A percentile compares a stretch with the other conserved stretches of the same genome.
phyloP scores from a whole-genome alignment of 1,284 basidiomycete genomes.

The Cutaneotrichosporon dermatis region DNA sequence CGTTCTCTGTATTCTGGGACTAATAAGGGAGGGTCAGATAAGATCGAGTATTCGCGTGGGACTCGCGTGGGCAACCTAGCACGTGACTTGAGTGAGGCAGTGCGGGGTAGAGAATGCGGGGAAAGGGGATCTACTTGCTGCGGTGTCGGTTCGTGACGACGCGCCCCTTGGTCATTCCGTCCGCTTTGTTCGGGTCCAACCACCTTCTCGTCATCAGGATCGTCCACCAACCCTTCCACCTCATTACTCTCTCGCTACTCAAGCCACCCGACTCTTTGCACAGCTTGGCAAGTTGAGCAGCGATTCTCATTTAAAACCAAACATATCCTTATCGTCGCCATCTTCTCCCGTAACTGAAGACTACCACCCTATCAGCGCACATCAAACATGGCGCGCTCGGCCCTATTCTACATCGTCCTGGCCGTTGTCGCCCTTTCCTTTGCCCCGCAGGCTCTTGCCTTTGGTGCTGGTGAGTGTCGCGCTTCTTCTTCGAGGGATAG shows the following conservation, averaged over 20 bases:
- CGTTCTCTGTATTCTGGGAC: no score
- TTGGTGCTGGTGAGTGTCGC: conserved; percentile 39
- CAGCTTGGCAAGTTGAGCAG: no score
- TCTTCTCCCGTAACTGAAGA: no score
- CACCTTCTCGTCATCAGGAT: no score
- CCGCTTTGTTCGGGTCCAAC: no score
- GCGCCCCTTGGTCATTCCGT: no score
- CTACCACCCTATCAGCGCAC: no score
- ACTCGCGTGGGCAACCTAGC: background rate
- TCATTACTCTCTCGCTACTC: no score
- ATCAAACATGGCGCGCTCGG: conserved; percentile 29
- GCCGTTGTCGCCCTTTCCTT: conserved; percentile 43
- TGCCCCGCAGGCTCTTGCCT: conserved; percentile 40
- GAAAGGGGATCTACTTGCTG: background rate
- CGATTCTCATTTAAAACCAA: background rate
- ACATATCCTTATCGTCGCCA: no score
- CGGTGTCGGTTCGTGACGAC: background rate
- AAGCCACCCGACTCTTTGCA: no score
- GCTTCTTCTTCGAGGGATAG: background rate
- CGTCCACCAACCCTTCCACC: no score
- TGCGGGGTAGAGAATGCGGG: background rate
- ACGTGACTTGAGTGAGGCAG: no score
- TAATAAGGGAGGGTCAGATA: background rate
- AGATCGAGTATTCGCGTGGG: background rate
- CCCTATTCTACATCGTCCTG: conserved; percentile 33